These are phyloP conservation scores for Triticum monococcum DNA, from an alignment of 176 grass and related monocot genomes.

Conservation along the genomic window DNA sequence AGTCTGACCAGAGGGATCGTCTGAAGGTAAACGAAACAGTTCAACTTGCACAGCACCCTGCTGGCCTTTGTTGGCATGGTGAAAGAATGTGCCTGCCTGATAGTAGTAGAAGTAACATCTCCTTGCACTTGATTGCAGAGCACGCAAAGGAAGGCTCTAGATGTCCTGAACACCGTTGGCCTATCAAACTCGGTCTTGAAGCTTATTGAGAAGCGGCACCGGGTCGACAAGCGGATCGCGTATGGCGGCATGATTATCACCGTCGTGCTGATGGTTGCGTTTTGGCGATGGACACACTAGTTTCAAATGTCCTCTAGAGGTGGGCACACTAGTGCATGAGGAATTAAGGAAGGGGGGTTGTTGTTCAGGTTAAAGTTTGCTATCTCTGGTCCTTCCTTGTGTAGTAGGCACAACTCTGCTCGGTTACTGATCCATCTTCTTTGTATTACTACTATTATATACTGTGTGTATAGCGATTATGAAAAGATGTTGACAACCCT, in stretches of 20 bases:
- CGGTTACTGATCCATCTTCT: neutral
- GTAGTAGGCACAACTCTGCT: neutral
- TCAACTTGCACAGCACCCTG: neutral
- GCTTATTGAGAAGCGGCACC: slow-evolving; percentile 85
- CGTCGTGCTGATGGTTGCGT: slow-evolving; percentile 57
- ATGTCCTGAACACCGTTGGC: slow-evolving; percentile 89
- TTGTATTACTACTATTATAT: neutral
- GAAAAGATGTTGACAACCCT: neutral
- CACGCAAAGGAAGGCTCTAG: slow-evolving; percentile 94
- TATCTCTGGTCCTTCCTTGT: neutral
- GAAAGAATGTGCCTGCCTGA: neutral
- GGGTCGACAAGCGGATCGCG: slow-evolving; percentile 85
- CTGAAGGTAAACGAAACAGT: slow-evolving; percentile 59
- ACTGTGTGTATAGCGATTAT: neutral
- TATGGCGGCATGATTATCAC: slow-evolving; percentile 80
- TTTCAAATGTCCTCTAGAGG: neutral
- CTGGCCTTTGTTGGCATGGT: neutral
- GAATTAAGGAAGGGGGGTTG: neutral
- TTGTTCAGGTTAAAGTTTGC: slow-evolving; percentile 8
- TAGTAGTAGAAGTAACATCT: neutral
- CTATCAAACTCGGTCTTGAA: slow-evolving; percentile 89
- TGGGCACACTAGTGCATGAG: neutral
- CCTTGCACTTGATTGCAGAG: slow-evolving; percentile 46
- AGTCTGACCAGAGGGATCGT: slow-evolving; percentile 83
- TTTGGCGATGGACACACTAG: slow-evolving; percentile 82